Evolutionary conservation across 139 green algal genomes (phyloP), one percentile per base, ranked within the genome.

Genomic region (Pedinophyceae sp.): DNA sequence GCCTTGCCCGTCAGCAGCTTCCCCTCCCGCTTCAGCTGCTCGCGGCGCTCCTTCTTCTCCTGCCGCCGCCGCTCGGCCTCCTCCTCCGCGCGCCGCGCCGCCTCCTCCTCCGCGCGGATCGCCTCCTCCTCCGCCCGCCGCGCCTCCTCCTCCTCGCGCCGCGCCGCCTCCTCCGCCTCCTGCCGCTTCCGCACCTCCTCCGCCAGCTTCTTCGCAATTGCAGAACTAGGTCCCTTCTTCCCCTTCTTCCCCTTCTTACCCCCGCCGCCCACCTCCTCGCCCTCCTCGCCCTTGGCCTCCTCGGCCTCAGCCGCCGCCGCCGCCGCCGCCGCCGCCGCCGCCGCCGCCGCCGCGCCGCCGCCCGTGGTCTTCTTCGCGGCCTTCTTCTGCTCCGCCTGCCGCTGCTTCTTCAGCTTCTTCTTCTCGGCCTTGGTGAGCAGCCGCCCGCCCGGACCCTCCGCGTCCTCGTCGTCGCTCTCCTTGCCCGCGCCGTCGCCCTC

Each of bases 1-100:
- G 81, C 76, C 68, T 93, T 94, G 61, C 77, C 82, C 6, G 75
- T 93, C 24, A 94, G 74, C 60, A 93, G 71, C 68, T 87, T 87
- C 45, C 84, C 84, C 67, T 89, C 71, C 28, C 73, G 74, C 61
- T 88, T 93, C 15, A 94, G 66, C 69, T 90, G 69, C 67, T 76
- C 77, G 24, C 67, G 74, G 62, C 78, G 64, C 50, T 73, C 69
- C 46, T 73, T 73, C 40, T 55, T 28, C 38, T 59, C 39, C 53
- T 59, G 22, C 26, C 30, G 69, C 0, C 61, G 45, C 15, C 67
- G 50, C 55, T 75, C 71, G 26, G 41, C 29, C 54, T 78, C 51
- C 63, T 74, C 68, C 28, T 65, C 71, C 65, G 85, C 68, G 55
- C 75, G 76, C 25, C 63, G 59, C 61, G 75, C 72, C 23, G 55